Conservation (phyloP, 2,329 filamentous ascomycete genomes). For the Mollisiaceae sp. region DNA sequence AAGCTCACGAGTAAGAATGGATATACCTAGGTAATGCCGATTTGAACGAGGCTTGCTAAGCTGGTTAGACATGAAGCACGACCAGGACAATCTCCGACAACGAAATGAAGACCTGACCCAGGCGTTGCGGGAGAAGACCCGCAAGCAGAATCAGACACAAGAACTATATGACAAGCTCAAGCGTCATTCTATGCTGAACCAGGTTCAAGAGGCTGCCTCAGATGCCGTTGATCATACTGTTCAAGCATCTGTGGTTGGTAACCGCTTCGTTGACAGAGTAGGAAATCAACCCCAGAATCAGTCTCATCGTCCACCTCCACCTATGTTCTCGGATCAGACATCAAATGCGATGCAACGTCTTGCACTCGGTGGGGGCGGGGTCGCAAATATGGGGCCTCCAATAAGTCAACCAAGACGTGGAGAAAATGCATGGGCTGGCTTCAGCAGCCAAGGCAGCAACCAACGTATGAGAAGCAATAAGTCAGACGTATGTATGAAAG, state of each 20-base stretch:
- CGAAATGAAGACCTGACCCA: slow-evolving; percentile 76
- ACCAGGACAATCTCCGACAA: slow-evolving; percentile 66
- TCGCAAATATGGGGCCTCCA: slow-evolving; percentile 16
- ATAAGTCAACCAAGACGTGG: slow-evolving; percentile 15
- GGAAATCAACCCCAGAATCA: slow-evolving; percentile 18
- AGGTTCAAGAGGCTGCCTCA: slow-evolving; percentile 60
- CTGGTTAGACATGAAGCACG: slow-evolving; percentile 57
- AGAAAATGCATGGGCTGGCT: slow-evolving; percentile 32
- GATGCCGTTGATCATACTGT: slow-evolving; percentile 53
- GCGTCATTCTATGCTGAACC: slow-evolving; percentile 57
- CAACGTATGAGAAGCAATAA: slow-evolving; percentile 24
- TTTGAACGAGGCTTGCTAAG: slow-evolving; percentile 18
- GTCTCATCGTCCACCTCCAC: slow-evolving; percentile 22
- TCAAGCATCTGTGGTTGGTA: slow-evolving; percentile 39
- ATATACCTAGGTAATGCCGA: neutral
- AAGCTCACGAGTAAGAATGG: slow-evolving; percentile 64
- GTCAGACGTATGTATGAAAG: neutral
- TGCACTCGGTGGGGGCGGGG: slow-evolving; percentile 16
- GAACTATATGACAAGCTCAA: slow-evolving; percentile 67
- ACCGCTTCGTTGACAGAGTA: slow-evolving; percentile 36
- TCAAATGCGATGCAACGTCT: slow-evolving; percentile 18
- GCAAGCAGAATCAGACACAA: slow-evolving; percentile 71
- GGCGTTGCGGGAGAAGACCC: slow-evolving; percentile 72
- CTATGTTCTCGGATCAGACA: slow-evolving; percentile 30
- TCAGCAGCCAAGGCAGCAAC: slow-evolving; percentile 31